Conservation (phyloP, 2,329 filamentous ascomycete genomes). For the Sporothrix mexicana region DNA sequence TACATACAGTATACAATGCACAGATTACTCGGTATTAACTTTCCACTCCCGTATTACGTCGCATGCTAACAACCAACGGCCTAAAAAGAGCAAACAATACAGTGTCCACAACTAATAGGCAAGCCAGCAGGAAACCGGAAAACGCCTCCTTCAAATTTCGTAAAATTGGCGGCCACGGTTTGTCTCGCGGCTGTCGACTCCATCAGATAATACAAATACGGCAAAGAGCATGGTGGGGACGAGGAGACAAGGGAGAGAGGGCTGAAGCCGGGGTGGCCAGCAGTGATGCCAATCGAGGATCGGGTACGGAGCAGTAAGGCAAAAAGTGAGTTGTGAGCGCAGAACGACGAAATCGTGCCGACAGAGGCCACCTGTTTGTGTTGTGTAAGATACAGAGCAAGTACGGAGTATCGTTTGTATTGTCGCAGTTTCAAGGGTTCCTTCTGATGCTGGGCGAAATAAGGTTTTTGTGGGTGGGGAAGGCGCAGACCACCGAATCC, state of each 20-base stretch:
- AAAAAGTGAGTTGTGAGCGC: slow-evolving; percentile 16
- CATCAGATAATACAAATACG: background rate
- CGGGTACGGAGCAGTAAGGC: background rate
- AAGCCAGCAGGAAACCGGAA: slow-evolving; percentile 9
- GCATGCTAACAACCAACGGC: background rate
- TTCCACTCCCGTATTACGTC: no score
- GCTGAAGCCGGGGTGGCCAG: slow-evolving; percentile 10
- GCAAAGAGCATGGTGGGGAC: slow-evolving; percentile 12
- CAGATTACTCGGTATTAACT: slow-evolving; percentile 6
- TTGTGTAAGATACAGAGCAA: background rate
- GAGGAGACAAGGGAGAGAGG: slow-evolving; percentile 8
- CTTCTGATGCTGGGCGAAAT: slow-evolving; percentile 28
- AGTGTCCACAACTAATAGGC: background rate
- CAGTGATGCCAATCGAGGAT: slow-evolving; percentile 2
- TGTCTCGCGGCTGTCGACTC: slow-evolving; percentile 20
- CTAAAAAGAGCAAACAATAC: background rate
- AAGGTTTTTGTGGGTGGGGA: slow-evolving; percentile 30
- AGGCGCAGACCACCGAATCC: slow-evolving; percentile 16
- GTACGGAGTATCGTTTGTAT: slow-evolving; percentile 12
- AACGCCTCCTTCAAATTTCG: slow-evolving; percentile 22
- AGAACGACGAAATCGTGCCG: background rate
- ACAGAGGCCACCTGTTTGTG: background rate
- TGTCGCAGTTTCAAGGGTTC: slow-evolving; percentile 29
- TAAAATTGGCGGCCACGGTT: slow-evolving; percentile 16
- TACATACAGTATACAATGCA: background rate